phyloP scores from a whole-genome alignment of 2,329 filamentous ascomycete genomes.

The Diaporthe caulivora region DNA sequence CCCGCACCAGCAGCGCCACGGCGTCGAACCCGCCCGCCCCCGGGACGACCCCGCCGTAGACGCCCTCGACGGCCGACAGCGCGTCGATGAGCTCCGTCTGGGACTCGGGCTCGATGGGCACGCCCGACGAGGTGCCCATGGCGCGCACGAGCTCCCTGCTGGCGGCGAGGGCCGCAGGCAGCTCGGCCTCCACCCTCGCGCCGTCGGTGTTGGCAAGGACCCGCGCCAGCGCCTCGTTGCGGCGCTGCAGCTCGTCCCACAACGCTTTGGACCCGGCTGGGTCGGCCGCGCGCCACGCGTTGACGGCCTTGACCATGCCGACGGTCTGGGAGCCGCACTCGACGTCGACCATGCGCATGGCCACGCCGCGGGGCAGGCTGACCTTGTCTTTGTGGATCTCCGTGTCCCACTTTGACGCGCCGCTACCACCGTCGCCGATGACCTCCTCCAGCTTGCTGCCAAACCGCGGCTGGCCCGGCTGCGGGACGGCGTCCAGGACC shows the following conservation, averaged over 20 bases:
- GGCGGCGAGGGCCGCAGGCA: conserved; percentile 60
- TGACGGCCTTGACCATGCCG: conserved; percentile 93
- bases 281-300: conserved; percentile 81
- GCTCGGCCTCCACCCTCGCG: conserved; percentile 54
- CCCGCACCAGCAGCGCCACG: conserved; percentile 81
- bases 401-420: conserved; percentile 81
- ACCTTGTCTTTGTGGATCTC: conserved; percentile 79
- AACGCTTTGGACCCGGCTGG: conserved; percentile 73
- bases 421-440: conserved; percentile 66
- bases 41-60: conserved; percentile 91
- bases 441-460: conserved; percentile 71
- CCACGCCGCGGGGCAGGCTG: conserved; percentile 77
- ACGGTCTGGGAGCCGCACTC: conserved; percentile 95
- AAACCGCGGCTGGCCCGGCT: conserved; percentile 76
- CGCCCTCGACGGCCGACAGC: conserved; percentile 77
- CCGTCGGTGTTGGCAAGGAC: conserved; percentile 64
- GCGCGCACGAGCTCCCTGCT: conserved; percentile 75
- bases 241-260: conserved; percentile 80
- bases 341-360: conserved; percentile 94
- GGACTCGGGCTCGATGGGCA: conserved; percentile 88
- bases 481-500: conserved; percentile 76
- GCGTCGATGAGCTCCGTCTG: conserved; percentile 90
- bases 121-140: conserved; percentile 80
- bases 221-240: conserved; percentile 78
- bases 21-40: conserved; percentile 96